These are phyloP conservation scores for Kokia cookei DNA, from an alignment of 441 rosid genomes.

Conservation along the genomic window DNA sequence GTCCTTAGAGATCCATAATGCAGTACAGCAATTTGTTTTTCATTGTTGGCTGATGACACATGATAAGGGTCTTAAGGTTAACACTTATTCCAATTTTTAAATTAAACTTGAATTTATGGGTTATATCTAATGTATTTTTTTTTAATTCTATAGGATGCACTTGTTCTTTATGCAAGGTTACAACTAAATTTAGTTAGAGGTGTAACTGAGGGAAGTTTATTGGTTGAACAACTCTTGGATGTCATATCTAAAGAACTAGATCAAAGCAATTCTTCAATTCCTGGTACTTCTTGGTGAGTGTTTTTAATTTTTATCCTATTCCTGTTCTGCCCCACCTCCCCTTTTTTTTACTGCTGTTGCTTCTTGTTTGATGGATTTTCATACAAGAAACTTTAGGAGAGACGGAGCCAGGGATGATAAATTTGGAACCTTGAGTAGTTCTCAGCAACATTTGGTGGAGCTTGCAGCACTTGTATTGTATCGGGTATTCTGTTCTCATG, in stretches of 20 bases:
- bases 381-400: constrained; percentile 40
- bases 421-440: constrained; percentile 58
- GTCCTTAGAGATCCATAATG: constrained; percentile 66
- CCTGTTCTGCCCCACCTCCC: not conserved
- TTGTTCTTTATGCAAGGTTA: constrained; percentile 64
- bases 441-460: constrained; percentile 65
- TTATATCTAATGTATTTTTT: not conserved
- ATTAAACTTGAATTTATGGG: constrained; percentile 8
- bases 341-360: constrained; percentile 6
- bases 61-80: constrained; percentile 79
- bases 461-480: constrained; percentile 77
- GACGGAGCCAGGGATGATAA: constrained; percentile 79
- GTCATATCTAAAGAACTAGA: constrained; percentile 84
- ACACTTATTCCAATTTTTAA: not conserved
- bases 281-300: constrained; percentile 44
- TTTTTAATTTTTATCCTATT: constrained; percentile 13
- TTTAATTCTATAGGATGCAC: constrained; percentile 55
- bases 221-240: constrained; percentile 80
- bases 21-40: constrained; percentile 56
- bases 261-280: constrained; percentile 50
- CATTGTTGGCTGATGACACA: constrained; percentile 74
- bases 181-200: constrained; percentile 71
- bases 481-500: constrained; percentile 38
- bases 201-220: constrained; percentile 43
- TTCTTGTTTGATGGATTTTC: constrained; percentile 17